Conservation (phyloP, 345 rosid species). For the Microthlaspi erraticum region DNA sequence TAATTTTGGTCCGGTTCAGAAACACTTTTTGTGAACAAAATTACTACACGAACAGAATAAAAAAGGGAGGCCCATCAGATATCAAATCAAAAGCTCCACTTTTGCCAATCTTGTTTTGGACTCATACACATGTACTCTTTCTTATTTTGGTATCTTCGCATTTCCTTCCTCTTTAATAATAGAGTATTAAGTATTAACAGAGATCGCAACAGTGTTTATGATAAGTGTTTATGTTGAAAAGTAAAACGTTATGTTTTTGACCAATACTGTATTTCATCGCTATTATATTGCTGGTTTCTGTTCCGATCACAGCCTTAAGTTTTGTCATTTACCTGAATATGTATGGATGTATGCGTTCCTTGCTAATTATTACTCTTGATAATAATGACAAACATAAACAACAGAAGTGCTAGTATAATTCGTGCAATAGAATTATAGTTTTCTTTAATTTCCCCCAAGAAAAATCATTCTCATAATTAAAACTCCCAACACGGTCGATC, state of each 20-base stretch:
- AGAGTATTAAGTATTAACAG: no score
- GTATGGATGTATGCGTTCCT: no score
- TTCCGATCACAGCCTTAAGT: no score
- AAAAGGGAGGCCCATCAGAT: constrained; percentile 36
- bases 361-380: not conserved
- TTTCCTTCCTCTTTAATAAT: not conserved
- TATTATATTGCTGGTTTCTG: no score
- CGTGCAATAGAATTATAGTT: not conserved
- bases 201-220: no score
- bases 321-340: no score
- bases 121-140: constrained; percentile 35
- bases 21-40: not conserved
- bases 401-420: not conserved
- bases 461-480: not conserved
- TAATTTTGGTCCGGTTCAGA: not conserved
- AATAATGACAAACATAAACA: not conserved
- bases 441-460: not conserved
- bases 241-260: no score
- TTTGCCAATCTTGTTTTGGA: constrained; percentile 35
- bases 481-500: not conserved
- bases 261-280: no score
- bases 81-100: constrained; percentile 39
- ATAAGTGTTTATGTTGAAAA: no score
- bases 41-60: constrained; percentile 12
- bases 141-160: constrained; percentile 35